Conservation (phyloP, 495 filamentous ascomycete genomes). For the Penicillium roqueforti region DNA sequence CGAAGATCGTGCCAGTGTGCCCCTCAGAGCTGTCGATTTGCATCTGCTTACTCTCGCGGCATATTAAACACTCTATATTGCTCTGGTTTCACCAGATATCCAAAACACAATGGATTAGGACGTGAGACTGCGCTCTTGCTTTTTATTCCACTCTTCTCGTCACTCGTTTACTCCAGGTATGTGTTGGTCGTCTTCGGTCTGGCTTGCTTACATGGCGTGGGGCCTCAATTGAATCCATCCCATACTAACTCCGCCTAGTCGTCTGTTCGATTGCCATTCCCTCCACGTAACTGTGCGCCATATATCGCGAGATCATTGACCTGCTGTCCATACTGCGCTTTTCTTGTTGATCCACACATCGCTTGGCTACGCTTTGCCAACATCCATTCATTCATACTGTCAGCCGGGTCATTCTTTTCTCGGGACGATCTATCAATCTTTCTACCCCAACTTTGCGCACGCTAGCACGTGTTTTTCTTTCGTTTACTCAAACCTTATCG, state of each 20-base stretch:
- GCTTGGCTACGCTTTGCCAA: conserved; percentile 6
- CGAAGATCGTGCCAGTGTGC: neutral
- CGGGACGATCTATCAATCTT: conserved; percentile 1
- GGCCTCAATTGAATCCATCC: neutral
- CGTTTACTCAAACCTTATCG: neutral
- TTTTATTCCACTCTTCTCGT: conserved; percentile 4
- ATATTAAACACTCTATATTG: neutral
- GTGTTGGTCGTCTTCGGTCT: neutral
- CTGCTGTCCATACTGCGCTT: conserved; percentile 2
- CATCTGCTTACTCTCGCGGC: conserved; percentile 10
- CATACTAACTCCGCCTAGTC: conserved; percentile 1
- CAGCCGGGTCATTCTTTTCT: conserved; percentile 5
- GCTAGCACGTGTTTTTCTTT: conserved; percentile 19
- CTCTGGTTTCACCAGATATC: neutral
- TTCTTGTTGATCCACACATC: conserved; percentile 9
- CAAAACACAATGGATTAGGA: conserved; percentile 21
- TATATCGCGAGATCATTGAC: neutral
- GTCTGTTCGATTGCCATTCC: neutral
- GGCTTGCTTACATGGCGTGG: neutral
- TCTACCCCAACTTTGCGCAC: conserved; percentile 12
- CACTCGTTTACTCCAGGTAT: conserved; percentile 19
- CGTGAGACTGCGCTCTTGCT: conserved; percentile 3
- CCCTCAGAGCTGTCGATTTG: neutral
- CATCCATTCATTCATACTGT: conserved; percentile 19
- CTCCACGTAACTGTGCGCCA: neutral